These are phyloP conservation scores for Fusarium siculi DNA, from an alignment of 2,329 filamentous ascomycete species.

Conservation along the genomic window DNA sequence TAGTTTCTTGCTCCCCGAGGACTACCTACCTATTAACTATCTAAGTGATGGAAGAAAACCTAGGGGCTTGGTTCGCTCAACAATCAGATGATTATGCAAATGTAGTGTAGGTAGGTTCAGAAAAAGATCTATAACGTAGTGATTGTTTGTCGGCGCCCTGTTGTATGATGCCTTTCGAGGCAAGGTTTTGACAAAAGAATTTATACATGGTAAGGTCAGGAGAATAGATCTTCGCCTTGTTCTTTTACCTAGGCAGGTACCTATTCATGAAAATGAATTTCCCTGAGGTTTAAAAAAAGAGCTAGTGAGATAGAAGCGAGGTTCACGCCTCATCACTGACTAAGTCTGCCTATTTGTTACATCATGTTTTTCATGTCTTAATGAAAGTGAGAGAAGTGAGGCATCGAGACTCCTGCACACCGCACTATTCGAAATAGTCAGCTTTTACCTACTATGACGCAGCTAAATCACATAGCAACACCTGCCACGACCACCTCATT, in stretches of 20 bases:
- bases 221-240: neutral
- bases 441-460: neutral
- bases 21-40: neutral
- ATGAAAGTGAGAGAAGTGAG: neutral
- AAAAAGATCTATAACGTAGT: neutral
- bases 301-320: neutral
- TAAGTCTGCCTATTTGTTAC: neutral
- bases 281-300: neutral
- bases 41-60: neutral
- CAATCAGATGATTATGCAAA: neutral
- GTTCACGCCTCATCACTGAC: neutral
- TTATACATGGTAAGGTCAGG: neutral
- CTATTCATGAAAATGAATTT: neutral
- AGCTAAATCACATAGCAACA: neutral
- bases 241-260: neutral
- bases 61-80: neutral
- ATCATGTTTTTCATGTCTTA: neutral
- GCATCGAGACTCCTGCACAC: neutral
- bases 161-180: neutral
- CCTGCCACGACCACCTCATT: constrained; percentile 11
- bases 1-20: neutral
- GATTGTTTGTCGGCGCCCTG: neutral
- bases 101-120: neutral
- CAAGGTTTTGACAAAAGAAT: neutral
- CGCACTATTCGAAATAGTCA: neutral